Conservation (phyloP, 148 eudicot species). For the Cornus florida region DNA sequence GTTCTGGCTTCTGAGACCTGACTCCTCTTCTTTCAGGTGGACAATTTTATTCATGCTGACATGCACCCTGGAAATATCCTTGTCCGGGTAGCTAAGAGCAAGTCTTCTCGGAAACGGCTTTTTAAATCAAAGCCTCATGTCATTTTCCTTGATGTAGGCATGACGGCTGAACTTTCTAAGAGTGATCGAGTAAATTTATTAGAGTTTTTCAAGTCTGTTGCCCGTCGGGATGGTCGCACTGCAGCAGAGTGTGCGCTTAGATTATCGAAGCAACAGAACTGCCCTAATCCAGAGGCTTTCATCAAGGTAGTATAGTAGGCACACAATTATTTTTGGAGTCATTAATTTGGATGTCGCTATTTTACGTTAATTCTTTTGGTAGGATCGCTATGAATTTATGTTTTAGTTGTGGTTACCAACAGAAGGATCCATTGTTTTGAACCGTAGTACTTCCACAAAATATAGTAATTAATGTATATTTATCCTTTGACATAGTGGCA, state of each 20-base stretch:
- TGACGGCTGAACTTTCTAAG: conserved; percentile 96
- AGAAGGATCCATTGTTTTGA: neutral
- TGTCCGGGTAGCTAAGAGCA: conserved; percentile 60
- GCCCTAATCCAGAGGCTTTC: conserved; percentile 90
- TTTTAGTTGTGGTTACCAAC: neutral
- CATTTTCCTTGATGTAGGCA: conserved; percentile 90
- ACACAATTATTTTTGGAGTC: neutral
- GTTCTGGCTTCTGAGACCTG: neutral
- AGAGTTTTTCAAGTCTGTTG: conserved; percentile 93
- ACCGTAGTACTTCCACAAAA: neutral
- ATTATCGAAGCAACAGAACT: conserved; percentile 82
- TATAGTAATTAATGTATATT: too few relatives aligned
- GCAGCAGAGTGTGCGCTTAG: conserved; percentile 86
- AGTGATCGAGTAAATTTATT: conserved; percentile 67
- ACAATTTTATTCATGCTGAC: conserved; percentile 97
- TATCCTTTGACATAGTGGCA: neutral
- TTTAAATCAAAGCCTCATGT: conserved; percentile 89
- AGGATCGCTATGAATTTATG: neutral
- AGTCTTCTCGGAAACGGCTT: conserved; percentile 43
- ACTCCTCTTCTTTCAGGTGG: conserved; percentile 55
- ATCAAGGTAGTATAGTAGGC: conserved; percentile 49
- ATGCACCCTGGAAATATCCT: conserved; percentile 99
- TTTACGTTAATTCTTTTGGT: neutral
- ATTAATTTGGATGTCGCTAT: neutral
- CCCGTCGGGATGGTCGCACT: conserved; percentile 82